Base-by-base conservation (phyloP, 106 monocot species). In the Apostasia ramifera region DNA sequence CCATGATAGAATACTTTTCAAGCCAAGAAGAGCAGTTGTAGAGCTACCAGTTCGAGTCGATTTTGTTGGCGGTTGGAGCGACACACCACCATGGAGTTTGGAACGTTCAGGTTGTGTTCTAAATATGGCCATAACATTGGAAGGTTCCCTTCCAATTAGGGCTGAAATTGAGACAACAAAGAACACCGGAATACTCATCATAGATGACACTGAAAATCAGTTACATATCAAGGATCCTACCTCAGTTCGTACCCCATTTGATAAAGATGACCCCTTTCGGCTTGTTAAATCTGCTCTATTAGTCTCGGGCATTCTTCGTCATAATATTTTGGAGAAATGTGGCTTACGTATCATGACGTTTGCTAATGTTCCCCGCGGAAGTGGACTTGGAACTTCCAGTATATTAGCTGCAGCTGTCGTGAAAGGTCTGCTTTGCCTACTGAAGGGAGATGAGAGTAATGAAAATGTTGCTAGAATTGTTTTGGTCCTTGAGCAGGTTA, bases 11-110 rank as follows among this genome's bases (percentile, higher is more conserved):
- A 50, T 39, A 6, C 6, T 15, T 57, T 80, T 82, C 40, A 73
- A 78, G 37, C 62, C 79, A 50, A 77, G 74, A 76, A 86, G 60
- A 66, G 73, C 66, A 40, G 76, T 59, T 71, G 80, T 90, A 40
- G 81, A 89, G 47, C 71, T 97, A 47, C 92, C 97, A 60, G 97
- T 97, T 54, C 86, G 97, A 56, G 75, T 92, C 67, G 97, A 97
- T 73, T 92, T 97, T 74, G 92, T 90, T 15, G 97, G 97, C 0
- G 97, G 97, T 50, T 97, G 97, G 97, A 97, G 97, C 57, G 97
- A 97, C 67, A 97, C 97, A 41, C 97, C 97, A 67, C 92, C 97
- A 62, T 97, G 92, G 92, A 92, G 97, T 73, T 81, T 97, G 73
- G 89, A 97, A 73, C 84, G 92, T 57, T 66, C 84, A 43, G 97